Conservation (phyloP, 2,329 filamentous ascomycete genomes). For the Arachnomyces sp. region DNA sequence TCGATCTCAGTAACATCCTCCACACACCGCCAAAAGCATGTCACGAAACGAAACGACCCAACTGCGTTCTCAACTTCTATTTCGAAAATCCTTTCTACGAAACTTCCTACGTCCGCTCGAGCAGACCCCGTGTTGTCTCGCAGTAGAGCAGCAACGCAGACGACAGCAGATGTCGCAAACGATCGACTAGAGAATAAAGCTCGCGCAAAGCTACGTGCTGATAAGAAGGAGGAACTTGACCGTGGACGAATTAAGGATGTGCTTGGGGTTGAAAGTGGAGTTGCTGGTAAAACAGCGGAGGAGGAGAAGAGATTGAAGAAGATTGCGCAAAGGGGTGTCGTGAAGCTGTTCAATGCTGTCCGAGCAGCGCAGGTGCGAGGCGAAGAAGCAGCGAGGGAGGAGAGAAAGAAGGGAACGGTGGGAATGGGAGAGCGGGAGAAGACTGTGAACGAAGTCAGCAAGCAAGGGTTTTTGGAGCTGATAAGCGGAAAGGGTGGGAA, state of each 20-base stretch:
- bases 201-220: conserved; percentile 65
- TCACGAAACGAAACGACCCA: conserved; percentile 79
- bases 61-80: conserved; percentile 86
- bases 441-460: conserved; percentile 90
- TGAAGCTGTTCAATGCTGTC: conserved; percentile 94
- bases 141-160: conserved; percentile 63
- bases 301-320: conserved; percentile 74
- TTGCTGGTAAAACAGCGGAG: conserved; percentile 50
- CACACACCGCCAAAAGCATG: conserved; percentile 25
- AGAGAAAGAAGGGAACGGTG: conserved; percentile 63
- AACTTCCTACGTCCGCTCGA: conserved; percentile 72
- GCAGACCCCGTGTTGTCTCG: conserved; percentile 86
- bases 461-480: conserved; percentile 89
- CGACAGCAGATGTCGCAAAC: conserved; percentile 64
- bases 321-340: conserved; percentile 84
- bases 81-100: conserved; percentile 83
- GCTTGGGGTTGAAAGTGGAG: conserved; percentile 52
- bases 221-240: conserved; percentile 70
- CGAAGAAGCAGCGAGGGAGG: conserved; percentile 60
- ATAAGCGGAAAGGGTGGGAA: conserved; percentile 56
- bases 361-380: conserved; percentile 85
- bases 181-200: conserved; percentile 74
- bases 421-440: conserved; percentile 75
- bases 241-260: conserved; percentile 86
- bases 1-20: conserved; percentile 33